These are phyloP conservation scores for Nitzschia putrida DNA, from an alignment of 108 stramenopile genomes.

Conservation along the genomic window DNA sequence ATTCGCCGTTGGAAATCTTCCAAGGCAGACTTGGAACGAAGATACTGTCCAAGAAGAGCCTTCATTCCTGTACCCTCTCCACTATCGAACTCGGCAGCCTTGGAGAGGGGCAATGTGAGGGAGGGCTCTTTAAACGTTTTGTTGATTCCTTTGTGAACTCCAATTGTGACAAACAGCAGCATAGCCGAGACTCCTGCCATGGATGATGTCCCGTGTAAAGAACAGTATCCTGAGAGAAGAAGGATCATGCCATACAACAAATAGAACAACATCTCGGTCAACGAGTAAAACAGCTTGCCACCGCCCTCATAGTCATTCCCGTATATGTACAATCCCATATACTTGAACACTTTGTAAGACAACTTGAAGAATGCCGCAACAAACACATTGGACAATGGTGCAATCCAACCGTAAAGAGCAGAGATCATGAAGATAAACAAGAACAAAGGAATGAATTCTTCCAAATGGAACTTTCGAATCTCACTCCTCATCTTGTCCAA, in stretches of 20 bases:
- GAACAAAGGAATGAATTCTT: constrained; percentile 26
- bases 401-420: constrained; percentile 23
- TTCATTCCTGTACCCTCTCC: neutral
- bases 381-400: constrained; percentile 25
- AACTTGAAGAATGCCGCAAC: constrained; percentile 58
- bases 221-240: constrained; percentile 3
- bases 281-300: constrained; percentile 53
- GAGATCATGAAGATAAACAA: constrained; percentile 28
- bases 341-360: constrained; percentile 58
- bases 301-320: constrained; percentile 56
- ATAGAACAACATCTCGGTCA: constrained; percentile 48
- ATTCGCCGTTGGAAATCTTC: neutral
- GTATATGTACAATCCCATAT: constrained; percentile 53
- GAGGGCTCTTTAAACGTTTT: neutral
- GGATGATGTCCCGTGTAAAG: constrained; percentile 1
- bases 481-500: constrained; percentile 2
- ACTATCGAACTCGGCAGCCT: neutral
- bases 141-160: neutral
- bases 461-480: constrained; percentile 26
- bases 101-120: neutral
- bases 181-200: constrained; percentile 6
- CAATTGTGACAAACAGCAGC: neutral
- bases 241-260: constrained; percentile 32
- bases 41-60: neutral
- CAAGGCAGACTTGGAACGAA: neutral